Evolutionary conservation across 2,329 filamentous ascomycete species (phyloP).

Genomic region (Akanthomyces lecanii): DNA sequence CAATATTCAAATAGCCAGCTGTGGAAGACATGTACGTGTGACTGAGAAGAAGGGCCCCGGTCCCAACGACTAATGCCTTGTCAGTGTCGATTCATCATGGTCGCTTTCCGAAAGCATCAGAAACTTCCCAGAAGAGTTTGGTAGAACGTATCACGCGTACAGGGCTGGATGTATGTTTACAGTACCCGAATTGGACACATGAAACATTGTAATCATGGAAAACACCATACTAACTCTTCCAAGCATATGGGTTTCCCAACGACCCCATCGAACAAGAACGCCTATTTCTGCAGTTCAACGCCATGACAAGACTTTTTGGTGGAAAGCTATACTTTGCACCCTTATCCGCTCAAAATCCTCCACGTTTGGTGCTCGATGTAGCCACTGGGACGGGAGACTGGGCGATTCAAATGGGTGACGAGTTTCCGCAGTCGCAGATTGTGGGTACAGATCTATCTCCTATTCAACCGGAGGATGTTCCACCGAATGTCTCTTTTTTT

Average conservation of each 20-base stretch:
- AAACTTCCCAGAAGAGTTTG: constrained; percentile 40
- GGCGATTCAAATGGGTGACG: constrained; percentile 64
- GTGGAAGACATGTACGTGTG: constrained; percentile 15
- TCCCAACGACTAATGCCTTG: background rate
- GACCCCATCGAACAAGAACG: constrained; percentile 40
- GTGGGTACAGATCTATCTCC: constrained; percentile 64
- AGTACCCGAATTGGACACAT: background rate
- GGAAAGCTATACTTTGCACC: constrained; percentile 42
- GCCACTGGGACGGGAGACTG: constrained; percentile 51
- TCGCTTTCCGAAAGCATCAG: constrained; percentile 40
- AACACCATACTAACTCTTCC: background rate
- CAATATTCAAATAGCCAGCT: constrained; percentile 2
- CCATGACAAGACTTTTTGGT: constrained; percentile 35
- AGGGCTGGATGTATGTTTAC: constrained; percentile 40
- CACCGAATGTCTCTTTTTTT: constrained; percentile 69
- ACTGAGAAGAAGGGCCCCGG: background rate
- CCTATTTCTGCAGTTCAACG: constrained; percentile 36
- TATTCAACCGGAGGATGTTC: constrained; percentile 62
- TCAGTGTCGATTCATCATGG: constrained; percentile 27
- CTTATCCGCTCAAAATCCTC: constrained; percentile 32
- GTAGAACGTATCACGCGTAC: constrained; percentile 46
- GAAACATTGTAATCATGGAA: background rate
- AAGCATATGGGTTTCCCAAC: constrained; percentile 46
- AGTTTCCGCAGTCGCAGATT: constrained; percentile 55
- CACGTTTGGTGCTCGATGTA: constrained; percentile 38